Evolutionary conservation across 108 stramenopile genomes (phyloP).

Genomic region (Ochromonas danica): DNA sequence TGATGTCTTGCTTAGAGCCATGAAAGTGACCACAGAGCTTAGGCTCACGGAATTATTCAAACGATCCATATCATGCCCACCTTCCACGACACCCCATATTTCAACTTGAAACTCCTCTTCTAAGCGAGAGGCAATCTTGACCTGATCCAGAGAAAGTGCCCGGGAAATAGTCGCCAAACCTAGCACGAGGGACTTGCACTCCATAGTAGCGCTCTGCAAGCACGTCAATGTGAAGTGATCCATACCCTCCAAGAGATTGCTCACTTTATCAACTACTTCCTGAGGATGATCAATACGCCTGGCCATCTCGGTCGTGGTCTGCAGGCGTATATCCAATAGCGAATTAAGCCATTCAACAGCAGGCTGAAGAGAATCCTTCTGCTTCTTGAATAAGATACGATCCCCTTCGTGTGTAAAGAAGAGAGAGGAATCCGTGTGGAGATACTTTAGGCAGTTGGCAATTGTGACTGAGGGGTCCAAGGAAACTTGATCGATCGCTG

Average conservation of each 20-base stretch:
- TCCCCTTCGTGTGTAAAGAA: conserved; percentile 35
- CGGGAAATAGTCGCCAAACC: conserved; percentile 59
- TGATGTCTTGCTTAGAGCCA: too few species aligned
- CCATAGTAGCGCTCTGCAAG: conserved; percentile 67
- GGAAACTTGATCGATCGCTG: conserved; percentile 70
- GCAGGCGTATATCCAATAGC: conserved; percentile 4
- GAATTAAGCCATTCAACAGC: conserved; percentile 35
- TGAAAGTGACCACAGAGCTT: neutral
- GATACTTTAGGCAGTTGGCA: conserved; percentile 26
- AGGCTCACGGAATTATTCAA: conserved; percentile 19
- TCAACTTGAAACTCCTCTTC: conserved; percentile 97
- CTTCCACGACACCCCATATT: conserved; percentile 95
- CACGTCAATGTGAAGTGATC: conserved; percentile 58
- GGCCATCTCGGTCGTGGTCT: neutral
- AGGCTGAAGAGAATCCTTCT: conserved; percentile 31
- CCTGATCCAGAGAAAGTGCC: conserved; percentile 54
- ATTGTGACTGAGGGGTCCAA: conserved; percentile 39
- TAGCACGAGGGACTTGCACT: conserved; percentile 84
- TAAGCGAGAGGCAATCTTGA: conserved; percentile 75
- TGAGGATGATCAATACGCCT: conserved; percentile 58
- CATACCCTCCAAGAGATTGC: conserved; percentile 59
- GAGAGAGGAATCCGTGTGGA: conserved; percentile 30
- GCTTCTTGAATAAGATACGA: conserved; percentile 16
- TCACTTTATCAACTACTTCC: conserved; percentile 58
- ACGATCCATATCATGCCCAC: conserved; percentile 76